phyloP scores from a whole-genome alignment of 208 protist genomes.

The Sergeia podlipaevii region DNA sequence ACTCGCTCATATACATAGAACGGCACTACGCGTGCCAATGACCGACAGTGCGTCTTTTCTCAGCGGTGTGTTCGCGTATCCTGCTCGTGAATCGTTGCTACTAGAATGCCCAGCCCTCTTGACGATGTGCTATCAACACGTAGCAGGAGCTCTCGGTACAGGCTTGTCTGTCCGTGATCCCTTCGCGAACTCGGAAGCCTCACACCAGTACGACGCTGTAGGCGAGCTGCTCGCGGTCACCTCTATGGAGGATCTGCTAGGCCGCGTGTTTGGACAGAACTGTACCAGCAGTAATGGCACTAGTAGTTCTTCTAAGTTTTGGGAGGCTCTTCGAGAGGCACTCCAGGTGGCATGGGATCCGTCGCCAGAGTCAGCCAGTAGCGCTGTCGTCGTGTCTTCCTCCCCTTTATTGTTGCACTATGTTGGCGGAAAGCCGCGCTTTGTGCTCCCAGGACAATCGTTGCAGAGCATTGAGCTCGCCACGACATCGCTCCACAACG shows the following conservation, averaged over 20 bases:
- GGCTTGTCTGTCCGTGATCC: constrained; percentile 30
- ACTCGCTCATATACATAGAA: not conserved
- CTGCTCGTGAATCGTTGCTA: constrained; percentile 47
- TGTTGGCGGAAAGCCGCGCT: constrained; percentile 28
- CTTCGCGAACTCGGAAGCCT: constrained; percentile 17
- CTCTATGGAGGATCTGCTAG: constrained; percentile 5
- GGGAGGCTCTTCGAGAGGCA: constrained; percentile 26
- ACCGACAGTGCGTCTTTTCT: constrained; percentile 24
- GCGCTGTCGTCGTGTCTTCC: not conserved
- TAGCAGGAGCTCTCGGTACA: constrained; percentile 31
- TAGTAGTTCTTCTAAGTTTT: too few species aligned
- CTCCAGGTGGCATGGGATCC: constrained; percentile 46
- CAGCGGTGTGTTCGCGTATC: constrained; percentile 44
- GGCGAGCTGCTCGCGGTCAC: constrained; percentile 30
- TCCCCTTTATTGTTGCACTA: constrained; percentile 16
- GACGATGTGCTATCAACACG: constrained; percentile 56
- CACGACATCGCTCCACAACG: constrained; percentile 47
- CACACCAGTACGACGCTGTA: constrained; percentile 34
- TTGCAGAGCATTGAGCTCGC: constrained; percentile 33
- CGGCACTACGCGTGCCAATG: too few species aligned
- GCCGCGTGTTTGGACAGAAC: too few species aligned
- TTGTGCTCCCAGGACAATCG: constrained; percentile 21
- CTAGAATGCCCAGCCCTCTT: constrained; percentile 66
- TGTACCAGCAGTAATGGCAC: too few species aligned
- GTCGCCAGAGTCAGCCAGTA: constrained; percentile 3